Conservation (phyloP, 73 alveolate species). For the Breviolum minutum region DNA sequence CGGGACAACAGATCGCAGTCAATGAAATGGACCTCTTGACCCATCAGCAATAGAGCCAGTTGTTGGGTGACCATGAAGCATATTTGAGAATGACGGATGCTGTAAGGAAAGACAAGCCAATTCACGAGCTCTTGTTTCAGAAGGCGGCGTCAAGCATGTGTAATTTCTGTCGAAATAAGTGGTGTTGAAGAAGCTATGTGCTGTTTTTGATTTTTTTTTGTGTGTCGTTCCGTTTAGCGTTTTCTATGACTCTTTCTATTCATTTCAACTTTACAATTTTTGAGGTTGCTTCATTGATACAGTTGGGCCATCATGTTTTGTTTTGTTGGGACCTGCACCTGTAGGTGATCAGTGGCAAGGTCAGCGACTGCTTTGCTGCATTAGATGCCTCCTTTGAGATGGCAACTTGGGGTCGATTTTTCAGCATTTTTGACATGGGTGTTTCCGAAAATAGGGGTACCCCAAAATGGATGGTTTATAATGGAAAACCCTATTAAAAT, state of each 20-base stretch:
- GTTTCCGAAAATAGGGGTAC: too few relatives aligned
- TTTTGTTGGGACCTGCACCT: background rate
- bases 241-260: too few relatives aligned
- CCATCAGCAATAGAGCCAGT: too few relatives aligned
- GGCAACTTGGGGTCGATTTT: background rate
- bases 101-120: background rate
- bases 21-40: too few relatives aligned
- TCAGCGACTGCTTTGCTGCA: slow-evolving; percentile 25
- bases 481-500: too few relatives aligned
- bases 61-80: background rate
- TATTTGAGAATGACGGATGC: background rate
- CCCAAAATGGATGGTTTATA: too few relatives aligned
- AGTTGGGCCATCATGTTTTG: background rate
- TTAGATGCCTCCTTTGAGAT: background rate
- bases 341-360: slow-evolving; percentile 28
- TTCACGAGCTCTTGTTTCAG: background rate
- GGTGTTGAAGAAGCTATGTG: too few relatives aligned
- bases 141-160: background rate
- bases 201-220: too few relatives aligned
- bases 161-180: too few relatives aligned
- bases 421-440: too few relatives aligned
- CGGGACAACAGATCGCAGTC: too few relatives aligned
- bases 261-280: background rate
- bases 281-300: background rate
- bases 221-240: too few relatives aligned